phyloP scores from a whole-genome alignment of 495 filamentous ascomycete species.

The Hypomontagnella monticulosa region DNA sequence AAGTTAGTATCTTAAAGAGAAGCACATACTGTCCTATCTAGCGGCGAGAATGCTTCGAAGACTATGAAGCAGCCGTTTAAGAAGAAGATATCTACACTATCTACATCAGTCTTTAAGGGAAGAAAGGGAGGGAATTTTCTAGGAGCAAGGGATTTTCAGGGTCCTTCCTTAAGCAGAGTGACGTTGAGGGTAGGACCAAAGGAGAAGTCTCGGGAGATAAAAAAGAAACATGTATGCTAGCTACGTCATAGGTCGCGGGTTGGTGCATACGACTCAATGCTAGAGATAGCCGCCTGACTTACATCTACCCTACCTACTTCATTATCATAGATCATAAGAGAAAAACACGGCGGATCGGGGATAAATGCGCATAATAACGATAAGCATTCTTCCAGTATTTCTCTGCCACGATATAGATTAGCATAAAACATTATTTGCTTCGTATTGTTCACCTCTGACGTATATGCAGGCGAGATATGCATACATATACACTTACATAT shows the following conservation, averaged over 20 bases:
- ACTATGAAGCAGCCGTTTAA: neutral
- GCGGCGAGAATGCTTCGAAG: neutral
- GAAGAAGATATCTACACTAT: neutral
- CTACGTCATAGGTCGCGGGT: conserved; percentile 32
- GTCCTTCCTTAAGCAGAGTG: conserved; percentile 31
- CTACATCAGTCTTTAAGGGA: neutral
- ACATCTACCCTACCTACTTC: neutral
- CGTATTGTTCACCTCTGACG: neutral
- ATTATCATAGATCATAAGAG: conserved; percentile 3
- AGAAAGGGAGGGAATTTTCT: conserved; percentile 18
- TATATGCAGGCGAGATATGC: neutral
- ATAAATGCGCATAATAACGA: conserved; percentile 1
- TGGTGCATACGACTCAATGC: conserved; percentile 4
- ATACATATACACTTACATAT: too few relatives aligned
- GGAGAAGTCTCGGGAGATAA: conserved; percentile 1
- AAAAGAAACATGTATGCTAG: conserved; percentile 1
- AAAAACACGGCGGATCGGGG: neutral
- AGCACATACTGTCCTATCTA: neutral
- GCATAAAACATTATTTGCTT: neutral
- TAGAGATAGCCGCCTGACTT: conserved; percentile 8
- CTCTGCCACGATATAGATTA: conserved; percentile 15
- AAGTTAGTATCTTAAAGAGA: conserved; percentile 1
- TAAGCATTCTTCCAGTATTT: conserved; percentile 6
- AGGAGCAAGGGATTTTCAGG: conserved; percentile 25
- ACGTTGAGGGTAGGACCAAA: conserved; percentile 30